Conservation (phyloP, 1,139 yeast genomes). For the Insectozyma bohioensis region DNA sequence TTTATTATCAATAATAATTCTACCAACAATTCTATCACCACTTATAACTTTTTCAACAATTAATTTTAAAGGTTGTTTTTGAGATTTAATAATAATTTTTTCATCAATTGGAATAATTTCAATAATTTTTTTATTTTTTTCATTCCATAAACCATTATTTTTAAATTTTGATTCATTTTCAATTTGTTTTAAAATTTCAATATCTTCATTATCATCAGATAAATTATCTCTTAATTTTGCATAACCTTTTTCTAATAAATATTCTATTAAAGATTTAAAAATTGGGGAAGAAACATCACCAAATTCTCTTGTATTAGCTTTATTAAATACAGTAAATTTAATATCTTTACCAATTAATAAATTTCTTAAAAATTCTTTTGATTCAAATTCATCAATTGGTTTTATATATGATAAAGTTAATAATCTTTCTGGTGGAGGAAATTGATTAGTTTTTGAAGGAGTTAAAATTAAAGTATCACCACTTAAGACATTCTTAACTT, state of each 20-base stretch:
- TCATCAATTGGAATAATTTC: constrained; percentile 36
- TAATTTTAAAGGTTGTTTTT: constrained; percentile 44
- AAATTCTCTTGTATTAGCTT: constrained; percentile 57
- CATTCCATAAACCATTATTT: constrained; percentile 58
- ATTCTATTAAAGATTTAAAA: constrained; percentile 58
- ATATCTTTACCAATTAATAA: constrained; percentile 68
- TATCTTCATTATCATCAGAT: constrained; percentile 32
- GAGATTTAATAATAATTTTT: constrained; percentile 36
- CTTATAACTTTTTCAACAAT: constrained; percentile 74
- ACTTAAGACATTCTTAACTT: constrained; percentile 68
- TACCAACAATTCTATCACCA: constrained; percentile 71
- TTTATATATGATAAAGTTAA: constrained; percentile 65
- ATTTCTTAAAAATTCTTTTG: constrained; percentile 64
- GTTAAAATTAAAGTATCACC: constrained; percentile 73
- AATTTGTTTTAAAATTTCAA: constrained; percentile 22
- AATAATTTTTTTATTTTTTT: constrained; percentile 15
- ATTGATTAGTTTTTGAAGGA: constrained; percentile 47
- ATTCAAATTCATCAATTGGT: constrained; percentile 48
- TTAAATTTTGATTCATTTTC: constrained; percentile 52
- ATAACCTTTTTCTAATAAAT: constrained; percentile 57
- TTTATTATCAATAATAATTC: constrained; percentile 47
- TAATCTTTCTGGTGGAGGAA: constrained; percentile 57
- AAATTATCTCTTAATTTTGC: constrained; percentile 64
- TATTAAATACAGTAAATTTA: constrained; percentile 57
- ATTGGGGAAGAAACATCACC: constrained; percentile 72